Evolutionary conservation across 495 filamentous ascomycete species (phyloP), one percentile per base, ranked within the genome.

Genomic region (Neurospora sp.): DNA sequence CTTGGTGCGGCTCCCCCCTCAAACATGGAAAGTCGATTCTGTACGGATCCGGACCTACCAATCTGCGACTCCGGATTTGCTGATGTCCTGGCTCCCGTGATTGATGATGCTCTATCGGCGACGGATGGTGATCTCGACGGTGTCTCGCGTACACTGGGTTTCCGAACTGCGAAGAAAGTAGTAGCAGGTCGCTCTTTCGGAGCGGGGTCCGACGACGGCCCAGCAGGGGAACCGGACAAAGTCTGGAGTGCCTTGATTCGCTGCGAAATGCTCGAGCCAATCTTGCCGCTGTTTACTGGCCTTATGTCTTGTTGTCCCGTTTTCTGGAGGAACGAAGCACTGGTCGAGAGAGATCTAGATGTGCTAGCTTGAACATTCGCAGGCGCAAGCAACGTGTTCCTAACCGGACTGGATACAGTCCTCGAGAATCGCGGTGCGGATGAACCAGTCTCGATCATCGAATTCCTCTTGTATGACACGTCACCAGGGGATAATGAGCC

Each of bases 181-280:
- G 83, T 77, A 0, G 83, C 78, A 16, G 84, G 81, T 1, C 81
- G 73, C 27, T 78, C 78, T 69, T 78, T 78, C 9, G 74, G 74
- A 16, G 76, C 47, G 12, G 76, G 59, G 40, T 75, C 71, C 27
- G 81, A 74, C 27, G 81, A 74, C 5, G 75, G 69, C n/a, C 76
- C 76, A 18, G 78, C 79, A 3, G 74, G 38, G 59, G 42, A 82
- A 53, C 81, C 85, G 1, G 90, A 90, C n/a, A 93, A 83, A 73
- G 90, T 90, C 77, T 94, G 91, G 61, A 97, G 84, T 16, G 93
- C 93, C 77, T 96, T 93, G 77, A 97, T 97, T 70, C 94, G 90
- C 79, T 92, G 91, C 8, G 93, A 94, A 76, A 97, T 97, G 45
- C 93, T 93, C 37, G 91, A 92, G 3, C 93, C 94, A 22, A 97